Percentiles rank a stretch among this genome's conserved stretches.
Evolutionary conservation across 768 basidiomycete species (phyloP).

Genomic region (Rickenella mellea): DNA sequence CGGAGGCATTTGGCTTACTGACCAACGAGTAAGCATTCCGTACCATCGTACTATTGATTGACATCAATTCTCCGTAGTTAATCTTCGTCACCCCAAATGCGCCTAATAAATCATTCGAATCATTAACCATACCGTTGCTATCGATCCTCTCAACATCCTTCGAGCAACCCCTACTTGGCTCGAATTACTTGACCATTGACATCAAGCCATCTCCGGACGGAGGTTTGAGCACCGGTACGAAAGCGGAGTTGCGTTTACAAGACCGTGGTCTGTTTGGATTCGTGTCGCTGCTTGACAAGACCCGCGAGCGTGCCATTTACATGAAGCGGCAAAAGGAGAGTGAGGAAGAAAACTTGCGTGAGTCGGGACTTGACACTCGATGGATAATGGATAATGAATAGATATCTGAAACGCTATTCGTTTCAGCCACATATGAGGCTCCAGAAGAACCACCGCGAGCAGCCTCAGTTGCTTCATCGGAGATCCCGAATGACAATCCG

Average conservation of each 20-base stretch:
- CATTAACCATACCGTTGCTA: slow-evolving; percentile 47
- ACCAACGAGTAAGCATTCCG: slow-evolving; percentile 50
- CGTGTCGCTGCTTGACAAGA: slow-evolving; percentile 63
- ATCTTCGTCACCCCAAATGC: slow-evolving; percentile 34
- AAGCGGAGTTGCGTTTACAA: slow-evolving; percentile 57
- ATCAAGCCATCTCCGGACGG: slow-evolving; percentile 59
- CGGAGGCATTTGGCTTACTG: slow-evolving; percentile 58
- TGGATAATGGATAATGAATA: background rate
- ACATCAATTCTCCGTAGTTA: slow-evolving; percentile 35
- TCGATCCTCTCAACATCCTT: slow-evolving; percentile 61
- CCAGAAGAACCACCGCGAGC: slow-evolving; percentile 28
- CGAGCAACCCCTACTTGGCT: slow-evolving; percentile 65
- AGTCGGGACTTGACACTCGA: slow-evolving; percentile 25
- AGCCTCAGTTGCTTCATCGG: slow-evolving; percentile 30
- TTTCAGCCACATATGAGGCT: slow-evolving; percentile 1
- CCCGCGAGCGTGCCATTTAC: slow-evolving; percentile 64
- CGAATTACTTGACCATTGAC: slow-evolving; percentile 59
- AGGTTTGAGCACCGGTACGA: slow-evolving; percentile 56
- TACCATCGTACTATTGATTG: slow-evolving; percentile 1
- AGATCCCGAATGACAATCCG: slow-evolving; percentile 37
- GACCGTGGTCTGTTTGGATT: slow-evolving; percentile 68
- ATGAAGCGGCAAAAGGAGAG: slow-evolving; percentile 56
- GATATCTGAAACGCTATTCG: slow-evolving; percentile 1
- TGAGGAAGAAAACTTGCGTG: slow-evolving; percentile 55
- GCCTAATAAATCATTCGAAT: slow-evolving; percentile 24